A percentile compares a stretch with the other conserved stretches of the same genome.
These are phyloP conservation scores for Neocatenulostroma microsporum DNA, from an alignment of 2,329 filamentous ascomycete genomes.

Conservation along the genomic window DNA sequence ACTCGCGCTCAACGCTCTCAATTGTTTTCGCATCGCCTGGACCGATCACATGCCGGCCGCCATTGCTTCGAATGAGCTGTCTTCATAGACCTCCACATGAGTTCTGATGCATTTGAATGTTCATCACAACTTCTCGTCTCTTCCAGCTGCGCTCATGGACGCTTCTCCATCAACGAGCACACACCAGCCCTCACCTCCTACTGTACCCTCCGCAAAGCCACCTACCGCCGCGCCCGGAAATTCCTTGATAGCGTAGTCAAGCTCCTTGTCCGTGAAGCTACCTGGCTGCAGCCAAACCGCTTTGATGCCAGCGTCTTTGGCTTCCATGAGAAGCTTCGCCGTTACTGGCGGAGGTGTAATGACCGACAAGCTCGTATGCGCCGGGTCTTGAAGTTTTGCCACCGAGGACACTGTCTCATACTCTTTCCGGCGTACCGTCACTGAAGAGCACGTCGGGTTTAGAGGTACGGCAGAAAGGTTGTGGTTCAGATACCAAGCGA, in stretches of 20 bases:
- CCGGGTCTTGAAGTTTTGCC: slow-evolving; percentile 56
- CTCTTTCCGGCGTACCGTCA: slow-evolving; percentile 53
- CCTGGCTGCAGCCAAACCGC: slow-evolving; percentile 89
- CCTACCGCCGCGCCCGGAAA: slow-evolving; percentile 62
- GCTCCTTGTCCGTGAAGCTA: slow-evolving; percentile 68
- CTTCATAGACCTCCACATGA: no score
- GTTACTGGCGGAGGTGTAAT: slow-evolving; percentile 81
- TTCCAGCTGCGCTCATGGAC: slow-evolving; percentile 47
- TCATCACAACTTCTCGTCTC: slow-evolving; percentile 8
- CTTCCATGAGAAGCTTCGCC: slow-evolving; percentile 65
- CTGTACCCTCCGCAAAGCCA: slow-evolving; percentile 57
- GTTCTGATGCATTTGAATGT: no score
- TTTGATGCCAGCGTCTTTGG: slow-evolving; percentile 62
- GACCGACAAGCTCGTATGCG: slow-evolving; percentile 68
- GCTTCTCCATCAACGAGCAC: slow-evolving; percentile 75
- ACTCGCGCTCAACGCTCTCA: no score
- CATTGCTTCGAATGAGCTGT: no score
- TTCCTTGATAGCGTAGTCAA: slow-evolving; percentile 59
- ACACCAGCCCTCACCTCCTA: slow-evolving; percentile 72
- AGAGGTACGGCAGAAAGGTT: slow-evolving; percentile 70
- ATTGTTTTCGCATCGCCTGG: no score
- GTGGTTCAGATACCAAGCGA: slow-evolving; percentile 79
- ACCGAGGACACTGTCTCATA: slow-evolving; percentile 61
- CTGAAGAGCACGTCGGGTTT: slow-evolving; percentile 62
- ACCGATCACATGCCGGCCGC: no score